Percentiles rank a stretch among this genome's conserved stretches.
These are phyloP conservation scores for Diaporthe destruens DNA, from an alignment of 2,329 filamentous ascomycete species.

Conservation along the genomic window DNA sequence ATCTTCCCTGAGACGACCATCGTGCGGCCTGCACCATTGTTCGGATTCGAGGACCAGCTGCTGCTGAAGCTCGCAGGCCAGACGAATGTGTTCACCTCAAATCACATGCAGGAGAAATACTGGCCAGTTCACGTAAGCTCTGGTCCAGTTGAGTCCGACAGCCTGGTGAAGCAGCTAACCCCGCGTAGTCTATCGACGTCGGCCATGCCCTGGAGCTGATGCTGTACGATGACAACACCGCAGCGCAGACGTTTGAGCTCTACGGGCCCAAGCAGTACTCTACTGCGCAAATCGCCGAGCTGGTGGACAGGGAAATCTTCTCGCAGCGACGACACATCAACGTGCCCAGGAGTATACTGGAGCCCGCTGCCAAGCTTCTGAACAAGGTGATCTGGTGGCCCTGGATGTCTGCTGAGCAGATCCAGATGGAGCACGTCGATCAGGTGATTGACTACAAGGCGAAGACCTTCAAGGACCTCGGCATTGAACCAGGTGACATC, in stretches of 20 bases:
- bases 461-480: slow-evolving; percentile 95
- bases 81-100: slow-evolving; percentile 87
- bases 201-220: slow-evolving; percentile 90
- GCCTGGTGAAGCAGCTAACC: slow-evolving; percentile 6
- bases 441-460: slow-evolving; percentile 90
- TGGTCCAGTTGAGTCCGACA: background rate
- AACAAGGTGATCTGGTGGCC: slow-evolving; percentile 94
- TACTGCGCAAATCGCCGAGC: slow-evolving; percentile 84
- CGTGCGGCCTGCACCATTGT: slow-evolving; percentile 92
- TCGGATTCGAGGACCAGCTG: slow-evolving; percentile 94
- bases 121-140: slow-evolving; percentile 86
- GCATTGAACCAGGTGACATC: slow-evolving; percentile 89
- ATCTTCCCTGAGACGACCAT: slow-evolving; percentile 98
- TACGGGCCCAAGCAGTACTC: slow-evolving; percentile 95
- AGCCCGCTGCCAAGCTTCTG: slow-evolving; percentile 78
- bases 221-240: slow-evolving; percentile 90
- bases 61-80: slow-evolving; percentile 86
- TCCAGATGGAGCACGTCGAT: slow-evolving; percentile 93
- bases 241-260: slow-evolving; percentile 91
- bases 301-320: slow-evolving; percentile 93
- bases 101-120: slow-evolving; percentile 92
- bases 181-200: slow-evolving; percentile 82
- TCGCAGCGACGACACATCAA: slow-evolving; percentile 93
- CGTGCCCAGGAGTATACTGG: slow-evolving; percentile 83
- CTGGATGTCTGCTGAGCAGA: slow-evolving; percentile 82